Base-by-base conservation (phyloP, 208 protist genomes). In the Phytomonas sp. region DNA sequence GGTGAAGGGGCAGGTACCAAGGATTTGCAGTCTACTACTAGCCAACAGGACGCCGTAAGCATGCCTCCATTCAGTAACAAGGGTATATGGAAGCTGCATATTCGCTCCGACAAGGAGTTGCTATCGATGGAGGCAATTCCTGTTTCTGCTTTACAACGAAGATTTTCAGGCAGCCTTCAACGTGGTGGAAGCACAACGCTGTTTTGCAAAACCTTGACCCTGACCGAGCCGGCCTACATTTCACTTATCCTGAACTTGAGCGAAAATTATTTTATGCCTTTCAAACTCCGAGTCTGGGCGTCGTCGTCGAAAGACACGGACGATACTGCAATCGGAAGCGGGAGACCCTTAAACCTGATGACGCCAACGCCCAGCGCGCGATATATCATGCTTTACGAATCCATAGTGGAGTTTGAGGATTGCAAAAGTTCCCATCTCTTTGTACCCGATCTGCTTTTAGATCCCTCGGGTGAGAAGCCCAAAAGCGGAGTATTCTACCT, bases 191-290 rank as follows among this genome's bases (percentile, higher is more conserved):
- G 70, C 20, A 63, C 72, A 20, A 33, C 88, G 43, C 79, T 95
- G 29, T 91, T 89, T 71, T 70, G 81, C 68, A 82, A 91, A 67
- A 71, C 67, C 6, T 89, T 81, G 70, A 77, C 60, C 20, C 63
- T 95, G 15, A 46, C 72, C 0, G 89, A 92, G 67, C 59, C 67
- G 32, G 88, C 86, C 2, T 79, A 83, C 74, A 46, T 95, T 31
- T 85, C 86, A 0, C 32, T 92, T 28, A 46, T 81, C 11, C 71
- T 79, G 28, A 67, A 84, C 68, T 53, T 92, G 32, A 61, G 46
- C 6, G 46, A 56, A 56, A 56, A 56, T 56, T 31, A 83, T 13
- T 74, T 74, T 9, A 84, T 91, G 40, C 77, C 85, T 56, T 89
- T 89, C 69, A 76, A 67, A 17, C 53, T 95, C 7, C 71, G 72